Evolutionary conservation across 495 filamentous ascomycete species (phyloP).

Genomic region (Viridothelium virens): DNA sequence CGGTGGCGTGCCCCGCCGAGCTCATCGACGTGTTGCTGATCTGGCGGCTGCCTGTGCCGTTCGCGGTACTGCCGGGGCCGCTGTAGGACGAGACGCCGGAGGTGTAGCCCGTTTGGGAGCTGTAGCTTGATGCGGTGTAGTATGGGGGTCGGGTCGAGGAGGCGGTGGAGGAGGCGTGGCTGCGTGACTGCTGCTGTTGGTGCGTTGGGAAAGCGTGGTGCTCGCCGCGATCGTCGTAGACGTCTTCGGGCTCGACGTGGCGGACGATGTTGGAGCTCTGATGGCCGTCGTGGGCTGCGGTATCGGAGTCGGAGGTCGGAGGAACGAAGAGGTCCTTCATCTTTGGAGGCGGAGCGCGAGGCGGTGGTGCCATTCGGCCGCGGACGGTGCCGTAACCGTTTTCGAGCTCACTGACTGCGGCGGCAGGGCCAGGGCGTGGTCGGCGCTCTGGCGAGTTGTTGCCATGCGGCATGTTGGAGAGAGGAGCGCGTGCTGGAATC

Average conservation of each 20-base stretch:
- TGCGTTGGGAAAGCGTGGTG: neutral
- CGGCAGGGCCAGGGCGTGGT: conserved; percentile 9
- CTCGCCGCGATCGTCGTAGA: conserved; percentile 61
- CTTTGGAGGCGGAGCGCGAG: conserved; percentile 71
- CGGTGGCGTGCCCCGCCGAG: neutral
- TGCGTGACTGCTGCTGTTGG: conserved; percentile 39
- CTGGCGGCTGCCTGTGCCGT: conserved; percentile 20
- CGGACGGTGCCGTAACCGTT: conserved; percentile 40
- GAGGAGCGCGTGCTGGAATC: conserved; percentile 59
- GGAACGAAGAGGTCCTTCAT: conserved; percentile 79
- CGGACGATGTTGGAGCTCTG: conserved; percentile 67
- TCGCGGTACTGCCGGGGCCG: conserved; percentile 18
- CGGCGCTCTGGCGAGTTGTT: conserved; percentile 76
- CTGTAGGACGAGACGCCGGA: conserved; percentile 8
- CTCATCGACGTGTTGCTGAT: conserved; percentile 20
- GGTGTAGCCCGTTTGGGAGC: conserved; percentile 5
- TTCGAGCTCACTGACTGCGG: conserved; percentile 34
- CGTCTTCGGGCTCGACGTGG: conserved; percentile 73
- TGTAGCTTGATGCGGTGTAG: conserved; percentile 25
- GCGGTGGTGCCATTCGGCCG: conserved; percentile 50
- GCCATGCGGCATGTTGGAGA: conserved; percentile 72
- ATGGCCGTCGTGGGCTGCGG: conserved; percentile 15
- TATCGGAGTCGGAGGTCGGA: conserved; percentile 46
- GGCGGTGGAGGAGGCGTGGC: conserved; percentile 44
- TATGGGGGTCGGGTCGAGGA: conserved; percentile 37